phyloP scores from a whole-genome alignment of 106 monocot species.

The Narthecium ossifragum region DNA sequence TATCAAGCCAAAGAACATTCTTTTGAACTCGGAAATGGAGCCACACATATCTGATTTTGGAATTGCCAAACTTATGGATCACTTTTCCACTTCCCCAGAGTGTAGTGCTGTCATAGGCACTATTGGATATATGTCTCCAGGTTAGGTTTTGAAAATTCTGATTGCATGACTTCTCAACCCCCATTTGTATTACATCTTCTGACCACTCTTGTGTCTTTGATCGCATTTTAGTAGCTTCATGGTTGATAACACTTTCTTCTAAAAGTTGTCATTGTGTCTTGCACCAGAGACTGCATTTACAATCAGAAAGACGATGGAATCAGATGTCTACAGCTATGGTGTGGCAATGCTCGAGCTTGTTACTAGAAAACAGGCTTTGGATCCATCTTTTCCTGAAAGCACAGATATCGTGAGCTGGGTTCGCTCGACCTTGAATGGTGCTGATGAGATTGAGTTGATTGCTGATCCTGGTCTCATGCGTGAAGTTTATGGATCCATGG shows the following conservation, averaged over 20 bases:
- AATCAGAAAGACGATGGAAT: constrained; percentile 53
- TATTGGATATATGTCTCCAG: constrained; percentile 80
- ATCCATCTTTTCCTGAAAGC: constrained; percentile 45
- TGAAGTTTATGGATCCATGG: constrained; percentile 29
- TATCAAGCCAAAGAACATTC: constrained; percentile 92
- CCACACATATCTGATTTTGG: constrained; percentile 94
- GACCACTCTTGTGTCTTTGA: too few relatives aligned
- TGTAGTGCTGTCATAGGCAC: constrained; percentile 60
- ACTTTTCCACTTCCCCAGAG: constrained; percentile 24
- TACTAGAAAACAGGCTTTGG: constrained; percentile 56
- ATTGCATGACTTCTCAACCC: too few relatives aligned
- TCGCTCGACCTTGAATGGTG: constrained; percentile 22
- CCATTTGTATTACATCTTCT: too few relatives aligned
- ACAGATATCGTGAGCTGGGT: constrained; percentile 63
- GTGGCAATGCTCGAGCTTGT: constrained; percentile 76
- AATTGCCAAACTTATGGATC: constrained; percentile 67
- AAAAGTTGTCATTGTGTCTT: neutral
- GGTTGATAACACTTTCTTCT: neutral
- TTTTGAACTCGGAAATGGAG: constrained; percentile 72
- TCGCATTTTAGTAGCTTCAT: neutral
- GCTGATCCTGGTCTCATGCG: constrained; percentile 38
- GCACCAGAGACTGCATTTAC: constrained; percentile 70
- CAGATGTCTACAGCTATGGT: constrained; percentile 91
- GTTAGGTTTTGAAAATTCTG: constrained; percentile 33
- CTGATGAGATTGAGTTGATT: constrained; percentile 24